Evolutionary conservation across 352 stramenopile species (phyloP).

Genomic region (Thraustochytrium sp.): DNA sequence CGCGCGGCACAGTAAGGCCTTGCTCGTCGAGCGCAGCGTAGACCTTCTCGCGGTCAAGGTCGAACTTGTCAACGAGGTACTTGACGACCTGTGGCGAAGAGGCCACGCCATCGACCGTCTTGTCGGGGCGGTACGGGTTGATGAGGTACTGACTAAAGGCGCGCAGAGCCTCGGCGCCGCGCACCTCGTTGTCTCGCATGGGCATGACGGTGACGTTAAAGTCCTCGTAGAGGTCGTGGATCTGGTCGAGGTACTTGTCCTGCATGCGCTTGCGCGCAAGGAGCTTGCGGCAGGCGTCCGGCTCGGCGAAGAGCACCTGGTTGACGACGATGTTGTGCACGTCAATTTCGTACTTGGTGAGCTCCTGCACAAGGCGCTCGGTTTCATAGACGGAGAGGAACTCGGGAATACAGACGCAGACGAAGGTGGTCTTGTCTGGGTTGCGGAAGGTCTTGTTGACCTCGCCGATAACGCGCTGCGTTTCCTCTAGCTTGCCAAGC

Average conservation of each 20-base stretch:
- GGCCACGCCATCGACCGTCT: conserved; percentile 35
- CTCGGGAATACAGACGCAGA: conserved; percentile 99
- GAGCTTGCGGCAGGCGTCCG: conserved; percentile 46
- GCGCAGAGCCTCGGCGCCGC: conserved; percentile 84
- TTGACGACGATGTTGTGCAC: conserved; percentile 99
- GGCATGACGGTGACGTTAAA: conserved; percentile 99
- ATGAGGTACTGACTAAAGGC: conserved; percentile 88
- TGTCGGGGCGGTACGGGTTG: conserved; percentile 61
- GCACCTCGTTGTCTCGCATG: conserved; percentile 95
- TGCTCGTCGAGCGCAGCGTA: conserved; percentile 2
- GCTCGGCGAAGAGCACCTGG: conserved; percentile 86
- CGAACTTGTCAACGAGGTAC: conserved; percentile 25
- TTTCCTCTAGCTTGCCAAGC: conserved; percentile 88
- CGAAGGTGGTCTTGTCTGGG: conserved; percentile 95
- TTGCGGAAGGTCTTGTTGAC: conserved; percentile 98
- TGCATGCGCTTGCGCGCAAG: conserved; percentile 95
- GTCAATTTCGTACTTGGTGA: conserved; percentile 99
- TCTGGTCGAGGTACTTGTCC: conserved; percentile 99
- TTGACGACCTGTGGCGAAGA: conserved; percentile 34
- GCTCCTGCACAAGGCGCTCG: conserved; percentile 95
- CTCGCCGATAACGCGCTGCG: conserved; percentile 94
- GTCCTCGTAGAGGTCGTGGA: conserved; percentile 98
- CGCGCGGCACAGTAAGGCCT: conserved; percentile 13
- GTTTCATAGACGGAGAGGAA: conserved; percentile 99
- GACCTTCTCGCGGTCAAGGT: conserved; percentile 34